A percentile compares a stretch with the other conserved stretches of the same genome.
These are phyloP conservation scores for Malassezia yamatoensis DNA, from an alignment of 1,284 basidiomycete genomes.

Conservation along the genomic window DNA sequence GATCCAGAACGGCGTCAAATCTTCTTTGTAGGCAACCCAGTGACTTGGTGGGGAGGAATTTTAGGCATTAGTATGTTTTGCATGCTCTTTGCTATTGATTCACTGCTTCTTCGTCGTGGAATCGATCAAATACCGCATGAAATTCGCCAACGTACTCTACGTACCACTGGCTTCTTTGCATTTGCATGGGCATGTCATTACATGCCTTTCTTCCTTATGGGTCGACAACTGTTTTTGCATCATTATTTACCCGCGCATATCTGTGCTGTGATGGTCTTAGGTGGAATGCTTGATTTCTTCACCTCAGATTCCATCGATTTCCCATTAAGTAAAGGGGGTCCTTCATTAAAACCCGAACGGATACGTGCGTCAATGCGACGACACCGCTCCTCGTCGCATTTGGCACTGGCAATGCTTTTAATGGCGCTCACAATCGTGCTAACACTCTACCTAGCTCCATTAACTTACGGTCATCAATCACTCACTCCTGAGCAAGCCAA, in stretches of 20 bases:
- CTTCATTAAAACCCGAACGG: conserved; percentile 31
- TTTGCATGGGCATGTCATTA: conserved; percentile 92
- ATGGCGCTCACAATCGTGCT: conserved; percentile 12
- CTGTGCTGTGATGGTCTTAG: conserved; percentile 79
- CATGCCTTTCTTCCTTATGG: conserved; percentile 95
- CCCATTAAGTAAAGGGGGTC: conserved; percentile 64
- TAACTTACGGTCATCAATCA: conserved; percentile 35
- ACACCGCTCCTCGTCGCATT: conserved; percentile 17
- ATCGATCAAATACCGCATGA: conserved; percentile 68
- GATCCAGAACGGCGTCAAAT: conserved; percentile 76
- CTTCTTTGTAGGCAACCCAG: conserved; percentile 85
- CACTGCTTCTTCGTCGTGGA: conserved; percentile 73
- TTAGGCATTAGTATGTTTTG: conserved; percentile 74
- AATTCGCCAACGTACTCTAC: conserved; percentile 78
- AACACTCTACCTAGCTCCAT: conserved; percentile 34
- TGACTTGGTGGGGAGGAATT: conserved; percentile 89
- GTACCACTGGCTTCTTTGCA: conserved; percentile 89
- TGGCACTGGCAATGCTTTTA: conserved; percentile 13
- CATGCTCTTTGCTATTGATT: conserved; percentile 78
- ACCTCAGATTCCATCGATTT: conserved; percentile 64
- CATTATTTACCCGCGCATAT: conserved; percentile 81
- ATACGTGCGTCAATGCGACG: conserved; percentile 18
- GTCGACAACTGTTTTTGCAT: conserved; percentile 78
- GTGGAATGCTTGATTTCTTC: conserved; percentile 81
- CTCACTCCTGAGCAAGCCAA: conserved; percentile 24